phyloP scores from a whole-genome alignment of 495 filamentous ascomycete species.

The Immersiella caudata region DNA sequence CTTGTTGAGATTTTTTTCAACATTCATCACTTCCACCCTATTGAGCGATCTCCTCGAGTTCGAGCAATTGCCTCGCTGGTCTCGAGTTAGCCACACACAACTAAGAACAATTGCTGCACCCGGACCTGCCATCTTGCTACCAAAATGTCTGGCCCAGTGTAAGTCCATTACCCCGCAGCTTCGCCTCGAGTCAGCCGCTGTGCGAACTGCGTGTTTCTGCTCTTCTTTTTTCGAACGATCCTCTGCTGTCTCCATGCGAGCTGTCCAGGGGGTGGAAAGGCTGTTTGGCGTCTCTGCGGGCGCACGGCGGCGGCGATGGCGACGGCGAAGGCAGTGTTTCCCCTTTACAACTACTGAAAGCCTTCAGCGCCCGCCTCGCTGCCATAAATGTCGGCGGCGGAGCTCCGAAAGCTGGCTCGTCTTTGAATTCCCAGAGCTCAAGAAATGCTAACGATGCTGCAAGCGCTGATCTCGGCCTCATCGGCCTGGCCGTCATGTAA shows the following conservation, averaged over 20 bases:
- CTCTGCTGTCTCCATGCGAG: constrained; percentile 3
- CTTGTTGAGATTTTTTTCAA: constrained; percentile 30
- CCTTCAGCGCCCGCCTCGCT: constrained; percentile 78
- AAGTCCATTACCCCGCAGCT: constrained; percentile 43
- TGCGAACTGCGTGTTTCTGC: constrained; percentile 14
- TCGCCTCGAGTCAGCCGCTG: constrained; percentile 15
- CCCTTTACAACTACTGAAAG: constrained; percentile 53
- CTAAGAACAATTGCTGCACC: constrained; percentile 12
- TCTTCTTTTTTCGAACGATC: not conserved
- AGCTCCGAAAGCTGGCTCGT: constrained; percentile 46
- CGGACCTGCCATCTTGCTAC: not conserved
- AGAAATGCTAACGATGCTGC: constrained; percentile 52
- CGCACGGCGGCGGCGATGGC: not conserved
- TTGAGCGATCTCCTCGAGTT: constrained; percentile 3
- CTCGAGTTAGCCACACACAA: constrained; percentile 14
- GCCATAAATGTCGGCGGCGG: constrained; percentile 79
- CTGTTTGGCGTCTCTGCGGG: not conserved
- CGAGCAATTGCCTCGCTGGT: constrained; percentile 15
- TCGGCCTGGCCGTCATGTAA: constrained; percentile 98
- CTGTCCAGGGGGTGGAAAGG: constrained; percentile 1
- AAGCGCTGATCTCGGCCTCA: constrained; percentile 94
- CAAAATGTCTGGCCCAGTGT: constrained; percentile 58
- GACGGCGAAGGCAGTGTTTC: constrained; percentile 22
- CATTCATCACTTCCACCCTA: constrained; percentile 17
- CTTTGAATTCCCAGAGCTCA: constrained; percentile 30